Evolutionary conservation across 2,329 filamentous ascomycete species (phyloP).

Genomic region (Fusarium sp.): DNA sequence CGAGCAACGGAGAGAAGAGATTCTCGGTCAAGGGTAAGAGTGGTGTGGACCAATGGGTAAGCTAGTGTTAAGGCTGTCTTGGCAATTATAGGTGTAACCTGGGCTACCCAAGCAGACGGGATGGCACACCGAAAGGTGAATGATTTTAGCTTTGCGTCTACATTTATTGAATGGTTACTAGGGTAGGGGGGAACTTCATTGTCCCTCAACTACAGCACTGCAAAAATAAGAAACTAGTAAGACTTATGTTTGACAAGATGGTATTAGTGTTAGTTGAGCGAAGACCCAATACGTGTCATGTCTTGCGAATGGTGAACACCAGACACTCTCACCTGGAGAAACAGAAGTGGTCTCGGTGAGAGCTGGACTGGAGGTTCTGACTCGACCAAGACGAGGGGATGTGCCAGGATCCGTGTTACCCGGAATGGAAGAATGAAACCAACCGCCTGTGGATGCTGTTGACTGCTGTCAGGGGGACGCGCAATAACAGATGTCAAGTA

Average conservation of each 20-base stretch:
- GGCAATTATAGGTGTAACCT: slow-evolving; percentile 36
- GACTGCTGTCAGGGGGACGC: slow-evolving; percentile 15
- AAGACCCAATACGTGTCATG: not conserved
- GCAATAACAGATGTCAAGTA: slow-evolving; percentile 31
- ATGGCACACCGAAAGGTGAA: slow-evolving; percentile 36
- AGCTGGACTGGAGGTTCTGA: slow-evolving; percentile 8
- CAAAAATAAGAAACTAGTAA: not conserved
- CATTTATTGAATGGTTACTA: not conserved
- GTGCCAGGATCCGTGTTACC: slow-evolving; percentile 25
- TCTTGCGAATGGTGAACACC: not conserved
- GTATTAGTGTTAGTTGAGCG: not conserved
- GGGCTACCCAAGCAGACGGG: slow-evolving; percentile 23
- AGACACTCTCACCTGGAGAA: slow-evolving; percentile 11
- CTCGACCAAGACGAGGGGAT: slow-evolving; percentile 24
- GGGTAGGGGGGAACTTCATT: not conserved
- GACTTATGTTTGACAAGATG: not conserved
- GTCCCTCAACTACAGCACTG: not conserved
- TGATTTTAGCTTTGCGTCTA: not conserved
- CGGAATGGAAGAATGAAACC: slow-evolving; percentile 16
- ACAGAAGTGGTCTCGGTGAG: slow-evolving; percentile 39
- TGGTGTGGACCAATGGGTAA: slow-evolving; percentile 35
- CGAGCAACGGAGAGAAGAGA: slow-evolving; percentile 21
- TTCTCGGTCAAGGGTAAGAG: slow-evolving; percentile 14
- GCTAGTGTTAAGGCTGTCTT: slow-evolving; percentile 39
- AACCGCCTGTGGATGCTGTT: not conserved